Evolutionary conservation across 2,329 filamentous ascomycete species (phyloP).

Genomic region (Xylaria sp.): DNA sequence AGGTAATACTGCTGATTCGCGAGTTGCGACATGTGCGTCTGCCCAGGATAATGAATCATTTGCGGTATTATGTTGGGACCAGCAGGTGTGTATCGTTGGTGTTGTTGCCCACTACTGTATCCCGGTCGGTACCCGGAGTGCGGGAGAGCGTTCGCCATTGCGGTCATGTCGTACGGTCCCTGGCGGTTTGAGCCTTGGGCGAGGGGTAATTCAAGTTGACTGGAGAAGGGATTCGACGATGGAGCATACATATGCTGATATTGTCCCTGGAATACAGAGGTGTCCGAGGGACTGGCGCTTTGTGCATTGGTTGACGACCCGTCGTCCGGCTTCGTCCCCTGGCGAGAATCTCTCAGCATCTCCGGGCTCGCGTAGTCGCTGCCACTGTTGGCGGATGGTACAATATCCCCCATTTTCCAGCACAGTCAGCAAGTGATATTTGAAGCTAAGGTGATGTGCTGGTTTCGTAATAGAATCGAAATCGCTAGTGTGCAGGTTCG

Average conservation of each 20-base stretch:
- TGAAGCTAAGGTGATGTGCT: conserved; percentile 1
- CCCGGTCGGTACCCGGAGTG: conserved; percentile 53
- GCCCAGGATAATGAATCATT: conserved; percentile 56
- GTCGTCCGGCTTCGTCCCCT: conserved; percentile 42
- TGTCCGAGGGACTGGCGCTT: conserved; percentile 40
- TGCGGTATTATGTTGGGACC: conserved; percentile 56
- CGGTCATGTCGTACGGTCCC: conserved; percentile 60
- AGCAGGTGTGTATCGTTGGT: conserved; percentile 41
- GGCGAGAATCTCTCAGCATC: conserved; percentile 34
- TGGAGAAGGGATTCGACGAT: conserved; percentile 55
- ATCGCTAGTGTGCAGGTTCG: conserved; percentile 18
- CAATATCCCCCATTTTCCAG: conserved; percentile 52
- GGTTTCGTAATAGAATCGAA: conserved; percentile 21
- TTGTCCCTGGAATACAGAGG: conserved; percentile 46
- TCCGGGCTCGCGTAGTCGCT: conserved; percentile 47
- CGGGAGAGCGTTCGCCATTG: conserved; percentile 59
- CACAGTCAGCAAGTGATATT: conserved; percentile 1
- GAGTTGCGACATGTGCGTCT: conserved; percentile 53
- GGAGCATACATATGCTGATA: conserved; percentile 49
- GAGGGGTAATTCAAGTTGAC: conserved; percentile 57
- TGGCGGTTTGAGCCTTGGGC: conserved; percentile 47
- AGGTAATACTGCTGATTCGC: conserved; percentile 61
- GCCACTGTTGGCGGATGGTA: conserved; percentile 46
- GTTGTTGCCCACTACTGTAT: conserved; percentile 52
- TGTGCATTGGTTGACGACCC: conserved; percentile 39